These are phyloP conservation scores for Mrakiaceae sp. DNA, from an alignment of 1,284 basidiomycete species.

Conservation along the genomic window DNA sequence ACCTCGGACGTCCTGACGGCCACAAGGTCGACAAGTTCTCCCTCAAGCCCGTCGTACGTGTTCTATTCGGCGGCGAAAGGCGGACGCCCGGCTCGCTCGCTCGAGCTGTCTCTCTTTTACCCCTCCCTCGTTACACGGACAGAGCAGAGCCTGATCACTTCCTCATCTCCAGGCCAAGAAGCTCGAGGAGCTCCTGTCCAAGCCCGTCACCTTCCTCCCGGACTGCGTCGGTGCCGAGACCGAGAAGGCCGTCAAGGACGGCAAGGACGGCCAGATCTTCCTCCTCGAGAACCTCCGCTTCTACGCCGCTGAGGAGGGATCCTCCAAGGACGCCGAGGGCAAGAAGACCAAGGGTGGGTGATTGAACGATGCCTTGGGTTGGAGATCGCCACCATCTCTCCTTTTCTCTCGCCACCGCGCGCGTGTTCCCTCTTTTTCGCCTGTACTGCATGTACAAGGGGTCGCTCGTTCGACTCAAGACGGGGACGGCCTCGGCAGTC, in stretches of 20 bases:
- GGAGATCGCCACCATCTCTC: neutral
- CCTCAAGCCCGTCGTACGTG: slow-evolving; percentile 61
- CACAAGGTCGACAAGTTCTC: slow-evolving; percentile 82
- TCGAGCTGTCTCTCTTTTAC: neutral
- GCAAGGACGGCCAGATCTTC: slow-evolving; percentile 67
- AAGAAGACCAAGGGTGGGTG: slow-evolving; percentile 64
- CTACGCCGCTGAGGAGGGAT: slow-evolving; percentile 97
- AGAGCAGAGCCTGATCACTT: neutral
- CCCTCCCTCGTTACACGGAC: neutral
- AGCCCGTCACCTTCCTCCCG: slow-evolving; percentile 65
- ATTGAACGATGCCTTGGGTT: neutral
- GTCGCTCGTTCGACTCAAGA: too few species aligned
- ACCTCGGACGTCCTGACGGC: slow-evolving; percentile 94
- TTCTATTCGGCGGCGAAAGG: neutral
- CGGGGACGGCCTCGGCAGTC: too few species aligned
- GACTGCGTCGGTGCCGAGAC: slow-evolving; percentile 81
- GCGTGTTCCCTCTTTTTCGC: too few species aligned
- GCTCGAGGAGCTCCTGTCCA: slow-evolving; percentile 55
- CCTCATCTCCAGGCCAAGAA: slow-evolving; percentile 39
- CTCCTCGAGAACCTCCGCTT: slow-evolving; percentile 96
- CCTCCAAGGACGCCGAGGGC: slow-evolving; percentile 81
- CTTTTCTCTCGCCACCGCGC: too few species aligned
- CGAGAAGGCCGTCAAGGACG: slow-evolving; percentile 62
- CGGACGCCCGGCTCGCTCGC: neutral
- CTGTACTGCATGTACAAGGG: too few species aligned